A percentile compares a stretch with the other conserved stretches of the same genome.
Evolutionary conservation across 164 flowering plant species (phyloP).

Genomic region (Annona squamosa): DNA sequence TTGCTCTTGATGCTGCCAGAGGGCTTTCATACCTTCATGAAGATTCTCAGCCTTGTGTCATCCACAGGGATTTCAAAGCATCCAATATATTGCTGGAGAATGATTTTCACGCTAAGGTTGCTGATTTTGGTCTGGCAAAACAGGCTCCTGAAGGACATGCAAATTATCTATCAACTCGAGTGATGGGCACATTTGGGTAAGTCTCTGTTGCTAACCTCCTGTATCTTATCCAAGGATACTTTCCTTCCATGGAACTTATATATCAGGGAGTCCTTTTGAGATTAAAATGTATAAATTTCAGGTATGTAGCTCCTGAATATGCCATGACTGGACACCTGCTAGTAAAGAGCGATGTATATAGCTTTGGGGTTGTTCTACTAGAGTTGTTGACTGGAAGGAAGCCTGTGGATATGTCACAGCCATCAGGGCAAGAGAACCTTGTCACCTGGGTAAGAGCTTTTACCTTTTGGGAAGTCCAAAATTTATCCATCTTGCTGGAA

Average conservation of each 20-base stretch:
- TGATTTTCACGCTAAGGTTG: conserved; percentile 88
- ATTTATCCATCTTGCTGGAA: background rate
- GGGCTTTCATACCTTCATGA: conserved; percentile 97
- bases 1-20: conserved; percentile 99
- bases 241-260: background rate
- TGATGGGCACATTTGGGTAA: conserved; percentile 99
- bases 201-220: conserved; percentile 8
- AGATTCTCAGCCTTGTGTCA: conserved; percentile 95
- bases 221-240: background rate
- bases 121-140: conserved; percentile 97
- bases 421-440: conserved; percentile 94
- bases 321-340: conserved; percentile 98
- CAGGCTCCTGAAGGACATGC: conserved; percentile 90
- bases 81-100: conserved; percentile 93
- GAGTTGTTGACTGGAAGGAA: conserved; percentile 90
- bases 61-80: conserved; percentile 97
- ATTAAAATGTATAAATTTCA: conserved; percentile 22
- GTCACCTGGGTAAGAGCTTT: conserved; percentile 84
- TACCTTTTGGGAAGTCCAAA: background rate
- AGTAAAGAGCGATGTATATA: conserved; percentile 97
- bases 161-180: conserved; percentile 86
- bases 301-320: conserved; percentile 98
- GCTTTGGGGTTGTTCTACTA: conserved; percentile 95
- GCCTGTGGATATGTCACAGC: conserved; percentile 97
- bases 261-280: background rate